Evolutionary conservation across 2,329 filamentous ascomycete genomes (phyloP).

Genomic region (Aspergillus fumigatiaffinis): DNA sequence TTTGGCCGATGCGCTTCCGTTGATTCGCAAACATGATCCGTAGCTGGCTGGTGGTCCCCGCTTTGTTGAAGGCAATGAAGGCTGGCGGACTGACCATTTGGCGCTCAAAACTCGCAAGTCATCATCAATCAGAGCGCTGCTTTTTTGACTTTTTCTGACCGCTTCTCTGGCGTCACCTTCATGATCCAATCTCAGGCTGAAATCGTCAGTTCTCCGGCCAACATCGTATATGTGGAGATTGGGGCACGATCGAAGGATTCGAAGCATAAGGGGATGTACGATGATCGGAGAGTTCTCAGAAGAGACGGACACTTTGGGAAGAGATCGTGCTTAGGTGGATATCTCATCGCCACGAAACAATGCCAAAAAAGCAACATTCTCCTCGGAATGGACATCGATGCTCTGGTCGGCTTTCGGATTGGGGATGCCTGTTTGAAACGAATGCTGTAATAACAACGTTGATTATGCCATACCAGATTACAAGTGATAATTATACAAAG

Average conservation of each 20-base stretch:
- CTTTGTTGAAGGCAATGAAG: neutral
- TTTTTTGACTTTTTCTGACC: slow-evolving; percentile 8
- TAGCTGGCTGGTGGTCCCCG: neutral
- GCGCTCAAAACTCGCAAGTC: neutral
- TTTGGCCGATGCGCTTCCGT: neutral
- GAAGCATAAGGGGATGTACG: neutral
- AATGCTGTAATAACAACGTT: neutral
- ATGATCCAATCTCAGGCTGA: neutral
- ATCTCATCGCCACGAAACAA: neutral
- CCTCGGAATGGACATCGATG: neutral
- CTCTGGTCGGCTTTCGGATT: neutral
- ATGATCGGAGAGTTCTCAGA: neutral
- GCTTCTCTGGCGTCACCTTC: slow-evolving; percentile 8
- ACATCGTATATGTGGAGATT: neutral
- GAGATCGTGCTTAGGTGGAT: neutral
- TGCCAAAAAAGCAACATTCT: neutral
- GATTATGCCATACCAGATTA: neutral
- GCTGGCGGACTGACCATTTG: neutral
- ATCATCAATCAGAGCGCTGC: neutral
- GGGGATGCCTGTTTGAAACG: neutral
- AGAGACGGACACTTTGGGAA: neutral
- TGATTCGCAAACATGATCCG: neutral
- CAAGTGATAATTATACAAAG: neutral
- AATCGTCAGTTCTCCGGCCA: neutral
- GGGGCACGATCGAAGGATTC: neutral